Evolutionary conservation across 73 alveolate genomes (phyloP).

Genomic region (Uronychia setigera): DNA sequence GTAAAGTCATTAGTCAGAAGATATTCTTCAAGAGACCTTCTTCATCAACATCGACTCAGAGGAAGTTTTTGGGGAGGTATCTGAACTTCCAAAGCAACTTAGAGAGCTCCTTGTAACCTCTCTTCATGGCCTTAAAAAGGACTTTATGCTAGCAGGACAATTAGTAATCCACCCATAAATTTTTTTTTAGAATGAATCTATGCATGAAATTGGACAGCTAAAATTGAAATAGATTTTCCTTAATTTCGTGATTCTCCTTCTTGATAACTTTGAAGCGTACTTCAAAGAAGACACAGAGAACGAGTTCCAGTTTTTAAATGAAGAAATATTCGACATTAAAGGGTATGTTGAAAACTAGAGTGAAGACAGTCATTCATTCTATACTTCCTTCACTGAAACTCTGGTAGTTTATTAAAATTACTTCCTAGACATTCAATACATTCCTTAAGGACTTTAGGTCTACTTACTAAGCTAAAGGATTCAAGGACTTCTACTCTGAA

Average conservation of each 20-base stretch:
- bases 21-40: not conserved
- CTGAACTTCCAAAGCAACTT: not conserved
- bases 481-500: not conserved
- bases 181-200: not conserved
- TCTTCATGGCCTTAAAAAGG: not conserved
- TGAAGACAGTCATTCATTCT: not conserved
- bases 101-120: not conserved
- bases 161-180: not conserved
- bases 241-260: not conserved
- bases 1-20: not conserved
- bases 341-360: not conserved
- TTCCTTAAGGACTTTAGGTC: not conserved
- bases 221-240: not conserved
- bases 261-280: not conserved
- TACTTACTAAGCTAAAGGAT: not conserved
- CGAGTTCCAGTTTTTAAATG: not conserved
- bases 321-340: not conserved
- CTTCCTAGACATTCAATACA: not conserved
- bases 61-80: not conserved
- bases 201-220: not conserved
- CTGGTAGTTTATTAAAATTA: no score
- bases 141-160: not conserved
- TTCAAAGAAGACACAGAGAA: not conserved
- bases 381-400: not conserved
- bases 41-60: not conserved